Percentiles rank a stretch among this genome's conserved stretches.
These are phyloP conservation scores for Dipodascopsis uninucleata DNA, from an alignment of 805 yeast genomes.

Conservation along the genomic window DNA sequence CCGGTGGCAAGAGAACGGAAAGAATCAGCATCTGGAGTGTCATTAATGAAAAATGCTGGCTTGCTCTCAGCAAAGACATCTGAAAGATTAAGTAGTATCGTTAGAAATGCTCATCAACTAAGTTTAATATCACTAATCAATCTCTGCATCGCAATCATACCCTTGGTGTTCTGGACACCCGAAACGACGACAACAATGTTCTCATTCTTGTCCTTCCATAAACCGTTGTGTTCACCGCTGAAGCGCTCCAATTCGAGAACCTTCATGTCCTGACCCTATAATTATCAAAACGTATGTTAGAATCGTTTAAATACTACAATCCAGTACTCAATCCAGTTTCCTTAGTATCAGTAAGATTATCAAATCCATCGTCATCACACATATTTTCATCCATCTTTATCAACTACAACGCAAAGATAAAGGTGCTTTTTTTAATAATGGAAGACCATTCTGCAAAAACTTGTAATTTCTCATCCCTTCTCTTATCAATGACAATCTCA, in stretches of 20 bases:
- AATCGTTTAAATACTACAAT: not conserved
- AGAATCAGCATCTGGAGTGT: constrained; percentile 27
- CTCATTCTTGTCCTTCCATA: constrained; percentile 26
- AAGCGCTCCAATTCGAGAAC: constrained; percentile 28
- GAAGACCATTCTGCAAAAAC: too few species aligned
- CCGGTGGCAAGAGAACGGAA: constrained; percentile 25
- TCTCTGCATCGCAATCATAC: constrained; percentile 3
- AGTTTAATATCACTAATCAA: not conserved
- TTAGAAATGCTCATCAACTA: not conserved
- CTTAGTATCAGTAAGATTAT: too few species aligned
- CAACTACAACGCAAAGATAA: too few species aligned
- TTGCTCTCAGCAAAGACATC: constrained; percentile 24
- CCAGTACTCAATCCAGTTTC: too few species aligned
- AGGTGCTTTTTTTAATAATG: too few species aligned
- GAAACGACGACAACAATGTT: constrained; percentile 27
- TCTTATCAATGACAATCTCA: not conserved
- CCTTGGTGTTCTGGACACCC: constrained; percentile 25
- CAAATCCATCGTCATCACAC: too few species aligned
- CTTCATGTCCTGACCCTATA: constrained; percentile 28
- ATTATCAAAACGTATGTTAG: not conserved
- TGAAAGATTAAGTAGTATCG: not conserved
- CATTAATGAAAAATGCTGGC: constrained; percentile 26
- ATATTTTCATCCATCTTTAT: too few species aligned
- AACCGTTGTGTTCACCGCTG: constrained; percentile 27
- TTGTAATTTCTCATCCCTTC: not conserved